Evolutionary conservation across 2,329 filamentous ascomycete species (phyloP).

Genomic region (Paradendryphiella salina): DNA sequence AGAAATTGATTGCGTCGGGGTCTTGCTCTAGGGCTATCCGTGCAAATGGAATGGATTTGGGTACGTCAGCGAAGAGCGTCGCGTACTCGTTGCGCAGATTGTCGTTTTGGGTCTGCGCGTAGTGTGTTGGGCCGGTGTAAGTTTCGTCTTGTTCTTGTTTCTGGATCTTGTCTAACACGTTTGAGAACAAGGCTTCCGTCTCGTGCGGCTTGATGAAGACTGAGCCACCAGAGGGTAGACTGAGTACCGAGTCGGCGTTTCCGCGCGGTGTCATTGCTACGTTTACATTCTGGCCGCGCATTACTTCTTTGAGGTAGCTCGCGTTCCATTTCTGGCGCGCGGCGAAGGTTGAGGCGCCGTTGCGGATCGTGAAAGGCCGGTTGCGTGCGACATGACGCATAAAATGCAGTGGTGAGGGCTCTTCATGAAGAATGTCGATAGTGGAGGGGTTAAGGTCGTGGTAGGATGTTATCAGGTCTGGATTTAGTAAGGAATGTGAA

Average conservation of each 20-base stretch:
- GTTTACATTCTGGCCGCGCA: constrained; percentile 65
- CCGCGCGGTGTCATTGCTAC: constrained; percentile 77
- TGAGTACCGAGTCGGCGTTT: constrained; percentile 64
- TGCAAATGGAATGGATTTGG: constrained; percentile 69
- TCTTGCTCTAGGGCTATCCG: constrained; percentile 66
- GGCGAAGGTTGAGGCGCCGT: constrained; percentile 65
- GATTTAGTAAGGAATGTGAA: neutral
- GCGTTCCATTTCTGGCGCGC: constrained; percentile 67
- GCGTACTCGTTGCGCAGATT: constrained; percentile 76
- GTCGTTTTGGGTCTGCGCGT: constrained; percentile 82
- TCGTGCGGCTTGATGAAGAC: constrained; percentile 74
- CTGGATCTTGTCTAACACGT: constrained; percentile 65
- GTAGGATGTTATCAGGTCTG: constrained; percentile 66
- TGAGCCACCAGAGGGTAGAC: constrained; percentile 58
- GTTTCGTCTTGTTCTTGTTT: constrained; percentile 54
- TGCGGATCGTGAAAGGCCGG: constrained; percentile 71
- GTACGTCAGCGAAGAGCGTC: constrained; percentile 65
- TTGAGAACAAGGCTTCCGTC: constrained; percentile 62
- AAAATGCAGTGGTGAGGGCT: constrained; percentile 76
- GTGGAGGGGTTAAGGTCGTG: constrained; percentile 68
- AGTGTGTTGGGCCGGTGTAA: constrained; percentile 45
- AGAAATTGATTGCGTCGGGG: constrained; percentile 79
- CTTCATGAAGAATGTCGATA: constrained; percentile 64
- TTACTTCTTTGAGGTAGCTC: constrained; percentile 58
- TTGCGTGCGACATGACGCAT: constrained; percentile 76